phyloP scores from a whole-genome alignment of 441 rosid species.

The Populus tomentosa region DNA sequence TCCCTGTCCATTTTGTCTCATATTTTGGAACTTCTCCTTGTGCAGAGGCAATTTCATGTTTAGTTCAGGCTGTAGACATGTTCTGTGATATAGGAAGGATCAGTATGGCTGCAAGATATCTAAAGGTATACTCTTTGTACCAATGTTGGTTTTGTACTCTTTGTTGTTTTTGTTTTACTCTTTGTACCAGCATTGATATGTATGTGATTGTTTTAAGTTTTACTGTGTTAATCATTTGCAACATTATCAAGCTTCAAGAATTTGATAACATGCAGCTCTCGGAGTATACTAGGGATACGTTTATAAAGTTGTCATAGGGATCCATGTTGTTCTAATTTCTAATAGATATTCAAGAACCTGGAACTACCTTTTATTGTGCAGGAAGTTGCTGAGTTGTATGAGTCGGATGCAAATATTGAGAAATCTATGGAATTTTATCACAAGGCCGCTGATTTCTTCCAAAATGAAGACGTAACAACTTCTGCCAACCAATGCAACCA shows the following conservation, averaged over 20 bases:
- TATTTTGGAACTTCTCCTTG: slow-evolving; percentile 7
- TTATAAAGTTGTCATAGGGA: background rate
- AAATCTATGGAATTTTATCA: slow-evolving; percentile 72
- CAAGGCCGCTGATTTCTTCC: slow-evolving; percentile 90
- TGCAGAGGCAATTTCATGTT: slow-evolving; percentile 91
- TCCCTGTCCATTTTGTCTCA: background rate
- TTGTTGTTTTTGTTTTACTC: background rate
- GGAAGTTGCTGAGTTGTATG: slow-evolving; percentile 93
- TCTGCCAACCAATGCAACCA: slow-evolving; percentile 98
- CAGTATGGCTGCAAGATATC: slow-evolving; percentile 97
- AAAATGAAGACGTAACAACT: slow-evolving; percentile 83
- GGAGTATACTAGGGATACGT: background rate
- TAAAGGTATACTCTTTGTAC: slow-evolving; percentile 47
- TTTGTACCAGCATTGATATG: background rate
- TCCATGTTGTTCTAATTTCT: background rate
- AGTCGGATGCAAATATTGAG: slow-evolving; percentile 69
- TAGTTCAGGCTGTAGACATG: slow-evolving; percentile 72
- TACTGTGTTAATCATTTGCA: background rate
- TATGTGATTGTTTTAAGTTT: background rate
- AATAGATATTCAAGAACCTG: background rate
- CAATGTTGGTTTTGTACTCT: background rate
- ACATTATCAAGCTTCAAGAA: slow-evolving; percentile 1
- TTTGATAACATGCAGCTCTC: background rate
- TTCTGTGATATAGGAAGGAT: slow-evolving; percentile 95
- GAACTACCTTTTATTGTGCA: slow-evolving; percentile 22